Base-by-base conservation (phyloP, 1,139 yeast species). In the Protomyces inouyei region DNA sequence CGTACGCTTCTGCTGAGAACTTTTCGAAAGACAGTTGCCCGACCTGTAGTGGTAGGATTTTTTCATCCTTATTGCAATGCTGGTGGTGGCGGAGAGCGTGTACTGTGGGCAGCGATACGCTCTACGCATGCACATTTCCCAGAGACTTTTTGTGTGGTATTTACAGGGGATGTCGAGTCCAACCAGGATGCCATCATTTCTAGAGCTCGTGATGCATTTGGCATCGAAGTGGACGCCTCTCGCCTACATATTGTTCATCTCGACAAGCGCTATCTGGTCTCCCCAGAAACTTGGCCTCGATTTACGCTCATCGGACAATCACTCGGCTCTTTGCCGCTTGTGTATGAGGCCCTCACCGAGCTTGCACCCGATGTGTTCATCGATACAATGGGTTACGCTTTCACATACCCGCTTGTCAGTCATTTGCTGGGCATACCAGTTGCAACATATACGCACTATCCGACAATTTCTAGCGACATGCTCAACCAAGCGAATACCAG, bases 81-180 rank as follows among this genome's bases (percentile, higher is more conserved):
- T 56, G 97, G 96, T 48, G 98, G 98, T 21, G 99, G 99, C 48
- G 99, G 99, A 28, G 99, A 95, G 74, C 82, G 95, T 61, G 98
- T 95, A 0, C 79, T 95, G 55, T 95, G 98, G 98, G 91, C 89
- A 65, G 97, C 97, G 0, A 89, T 93, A 5, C 81, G 83, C 69
- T 81, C 87, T 32, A 88, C 97, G 0, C 77, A 92, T 67, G 71
- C 75, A 10, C 77, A 80, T 46, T 80, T 81, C 68, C 76, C 77
- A 4, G 74, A 76, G 52, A 84, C 85, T 70, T 76, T 88, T n/a
- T 89, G 83, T 9, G 86, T 84, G 3, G 79, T 95, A 8, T 95
- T 93, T 73, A 87, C 96, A 25, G 89, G 90, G 23, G 87, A 86
- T 69, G 71, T 73, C 5, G 85, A 81, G 37, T 80, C 80, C 18